Evolutionary conservation across 1,284 basidiomycete genomes (phyloP), one percentile per base, ranked within the genome.

Genomic region (Flammula alnicola): DNA sequence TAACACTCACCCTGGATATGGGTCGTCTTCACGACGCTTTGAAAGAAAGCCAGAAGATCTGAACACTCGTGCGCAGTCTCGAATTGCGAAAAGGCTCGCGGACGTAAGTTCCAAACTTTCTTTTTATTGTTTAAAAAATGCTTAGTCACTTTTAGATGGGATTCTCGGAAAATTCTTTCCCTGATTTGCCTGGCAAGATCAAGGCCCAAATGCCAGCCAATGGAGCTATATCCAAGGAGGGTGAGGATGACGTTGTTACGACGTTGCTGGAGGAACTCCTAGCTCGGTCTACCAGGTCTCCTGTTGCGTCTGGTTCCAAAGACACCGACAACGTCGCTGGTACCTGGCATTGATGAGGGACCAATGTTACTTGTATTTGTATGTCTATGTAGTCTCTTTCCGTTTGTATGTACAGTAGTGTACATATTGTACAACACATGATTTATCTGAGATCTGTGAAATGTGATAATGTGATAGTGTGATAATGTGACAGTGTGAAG

Each of bases 191-290:
- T 10, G 64, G 64, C 2, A 80, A 80, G 63, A 76, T 89, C 49
- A 76, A 71, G 61, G 68, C 73, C 4, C 77, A 77, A 47, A 56
- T 88, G 44, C 77, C 74, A 19, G 58, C 52, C n/a, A 70, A 67
- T 47, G 72, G 72, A 25, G 52, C 65, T 11, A 52, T 74, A 11
- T 69, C 67, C 23, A 79, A 78, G 59, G 82, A 83, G 9, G 64
- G 65, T 3, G 84, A 86, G 61, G 81, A 84, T 55, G 76, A 84
- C 47, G 76, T 86, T 53, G 81, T 88, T 17, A 83, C 79, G 17
- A 81, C 76, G 7, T 60, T 89, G 48, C 64, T 90, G 30, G 84
- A 88, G 55, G 82, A 83, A 39, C 66, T 84, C 35, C 64, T 81
- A 35, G 67, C 75, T n/a, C 59, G 65, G 51, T 64, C 69, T 8